phyloP scores from a whole-genome alignment of 306 rosid species.

The Rosa chinensis region DNA sequence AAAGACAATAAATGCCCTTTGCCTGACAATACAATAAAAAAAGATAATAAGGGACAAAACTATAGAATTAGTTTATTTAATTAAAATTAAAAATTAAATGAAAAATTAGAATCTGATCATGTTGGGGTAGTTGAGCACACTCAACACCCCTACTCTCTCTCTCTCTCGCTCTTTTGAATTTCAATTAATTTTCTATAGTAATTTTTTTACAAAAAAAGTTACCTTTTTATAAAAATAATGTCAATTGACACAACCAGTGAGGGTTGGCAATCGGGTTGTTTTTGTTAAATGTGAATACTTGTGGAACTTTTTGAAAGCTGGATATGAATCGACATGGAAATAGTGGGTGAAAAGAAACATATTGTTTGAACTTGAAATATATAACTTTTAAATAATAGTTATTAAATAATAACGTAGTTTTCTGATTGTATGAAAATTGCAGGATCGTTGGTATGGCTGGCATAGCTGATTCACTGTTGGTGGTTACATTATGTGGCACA shows the following conservation, averaged over 20 bases:
- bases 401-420: background rate
- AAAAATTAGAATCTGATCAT: background rate
- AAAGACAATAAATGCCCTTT: background rate
- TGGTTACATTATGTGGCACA: constrained; percentile 80
- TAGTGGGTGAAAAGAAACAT: background rate
- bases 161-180: too few relatives aligned
- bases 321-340: constrained; percentile 4
- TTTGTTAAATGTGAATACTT: background rate
- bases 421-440: constrained; percentile 37
- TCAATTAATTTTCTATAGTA: too few relatives aligned
- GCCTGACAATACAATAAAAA: background rate
- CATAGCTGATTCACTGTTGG: constrained; percentile 64
- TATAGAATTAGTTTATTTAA: background rate
- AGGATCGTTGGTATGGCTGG: constrained; percentile 99
- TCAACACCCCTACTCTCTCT: too few relatives aligned
- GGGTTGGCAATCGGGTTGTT: background rate
- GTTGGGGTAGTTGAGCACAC: background rate
- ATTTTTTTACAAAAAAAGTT: background rate
- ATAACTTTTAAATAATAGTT: background rate
- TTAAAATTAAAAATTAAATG: background rate
- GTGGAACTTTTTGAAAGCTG: background rate
- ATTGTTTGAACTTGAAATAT: background rate
- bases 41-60: background rate
- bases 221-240: background rate
- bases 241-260: background rate